These are phyloP conservation scores for Populus tremula DNA, from an alignment of 345 rosid species.

Conservation along the genomic window DNA sequence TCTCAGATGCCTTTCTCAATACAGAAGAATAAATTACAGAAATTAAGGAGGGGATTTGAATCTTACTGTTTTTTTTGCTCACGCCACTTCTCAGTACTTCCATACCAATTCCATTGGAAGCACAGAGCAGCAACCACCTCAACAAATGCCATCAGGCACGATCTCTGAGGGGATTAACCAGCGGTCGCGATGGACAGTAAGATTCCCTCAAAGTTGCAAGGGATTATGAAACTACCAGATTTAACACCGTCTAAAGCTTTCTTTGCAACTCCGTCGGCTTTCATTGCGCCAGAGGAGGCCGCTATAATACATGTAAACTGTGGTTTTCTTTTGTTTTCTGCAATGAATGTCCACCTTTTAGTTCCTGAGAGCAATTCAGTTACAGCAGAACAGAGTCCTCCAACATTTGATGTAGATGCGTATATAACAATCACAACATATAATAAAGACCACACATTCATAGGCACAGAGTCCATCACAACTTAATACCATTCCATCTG, in stretches of 20 bases:
- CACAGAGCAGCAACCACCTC: constrained; percentile 58
- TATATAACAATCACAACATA: not conserved
- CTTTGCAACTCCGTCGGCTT: constrained; percentile 30
- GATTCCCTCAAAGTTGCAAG: constrained; percentile 75
- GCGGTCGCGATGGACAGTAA: constrained; percentile 60
- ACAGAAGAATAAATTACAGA: not conserved
- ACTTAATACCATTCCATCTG: not conserved
- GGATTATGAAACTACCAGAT: constrained; percentile 23
- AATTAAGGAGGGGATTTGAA: not conserved
- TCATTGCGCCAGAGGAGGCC: constrained; percentile 60
- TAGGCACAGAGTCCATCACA: not conserved
- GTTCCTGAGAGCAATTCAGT: not conserved
- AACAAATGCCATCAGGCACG: constrained; percentile 63
- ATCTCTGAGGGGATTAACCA: constrained; percentile 77
- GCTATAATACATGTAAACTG: constrained; percentile 58
- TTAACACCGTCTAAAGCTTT: not conserved
- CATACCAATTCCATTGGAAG: constrained; percentile 80
- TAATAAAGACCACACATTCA: not conserved
- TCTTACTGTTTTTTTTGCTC: constrained; percentile 9
- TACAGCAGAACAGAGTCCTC: not conserved
- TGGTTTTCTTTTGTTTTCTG: constrained; percentile 67
- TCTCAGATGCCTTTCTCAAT: not conserved
- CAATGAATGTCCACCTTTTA: constrained; percentile 9
- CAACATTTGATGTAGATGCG: not conserved
- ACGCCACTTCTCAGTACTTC: constrained; percentile 53